These are phyloP conservation scores for Aspergillus incahuasiensis DNA, from an alignment of 495 filamentous ascomycete species.

Conservation along the genomic window DNA sequence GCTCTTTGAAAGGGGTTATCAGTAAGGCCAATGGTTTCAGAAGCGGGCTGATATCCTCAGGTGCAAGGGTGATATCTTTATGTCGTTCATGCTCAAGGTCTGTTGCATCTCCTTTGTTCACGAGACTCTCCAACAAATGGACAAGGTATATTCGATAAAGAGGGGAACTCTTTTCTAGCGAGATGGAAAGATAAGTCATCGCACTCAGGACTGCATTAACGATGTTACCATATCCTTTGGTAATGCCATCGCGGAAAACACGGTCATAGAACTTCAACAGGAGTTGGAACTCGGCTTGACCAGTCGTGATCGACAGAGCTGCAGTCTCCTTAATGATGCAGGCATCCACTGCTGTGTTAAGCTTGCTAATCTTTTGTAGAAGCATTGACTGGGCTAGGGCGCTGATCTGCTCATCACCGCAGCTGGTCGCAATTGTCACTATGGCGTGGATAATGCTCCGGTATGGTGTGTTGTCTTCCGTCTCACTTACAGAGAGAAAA, in stretches of 20 bases:
- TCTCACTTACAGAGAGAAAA: constrained; percentile 63
- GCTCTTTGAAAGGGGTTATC: constrained; percentile 52
- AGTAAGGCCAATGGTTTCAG: constrained; percentile 75
- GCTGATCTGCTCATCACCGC: constrained; percentile 84
- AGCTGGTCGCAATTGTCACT: constrained; percentile 74
- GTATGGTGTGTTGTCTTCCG: constrained; percentile 72
- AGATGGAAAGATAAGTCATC: constrained; percentile 69
- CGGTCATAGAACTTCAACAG: constrained; percentile 77
- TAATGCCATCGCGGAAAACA: constrained; percentile 63
- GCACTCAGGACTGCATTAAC: constrained; percentile 48
- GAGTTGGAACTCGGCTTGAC: constrained; percentile 71
- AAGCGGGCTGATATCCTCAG: constrained; percentile 77
- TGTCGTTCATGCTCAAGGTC: constrained; percentile 57
- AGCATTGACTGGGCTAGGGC: constrained; percentile 95
- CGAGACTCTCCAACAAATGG: constrained; percentile 79
- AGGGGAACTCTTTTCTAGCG: constrained; percentile 59
- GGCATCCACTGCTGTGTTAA: constrained; percentile 70
- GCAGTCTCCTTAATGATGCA: constrained; percentile 81
- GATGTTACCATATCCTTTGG: constrained; percentile 54
- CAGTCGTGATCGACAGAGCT: constrained; percentile 66
- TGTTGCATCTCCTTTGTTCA: constrained; percentile 76
- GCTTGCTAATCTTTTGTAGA: constrained; percentile 82
- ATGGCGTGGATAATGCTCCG: constrained; percentile 84
- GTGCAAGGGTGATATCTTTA: constrained; percentile 70
- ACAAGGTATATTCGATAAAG: constrained; percentile 74